phyloP scores from a whole-genome alignment of 1,284 basidiomycete genomes.

The Tetrapyrgos nigripes region DNA sequence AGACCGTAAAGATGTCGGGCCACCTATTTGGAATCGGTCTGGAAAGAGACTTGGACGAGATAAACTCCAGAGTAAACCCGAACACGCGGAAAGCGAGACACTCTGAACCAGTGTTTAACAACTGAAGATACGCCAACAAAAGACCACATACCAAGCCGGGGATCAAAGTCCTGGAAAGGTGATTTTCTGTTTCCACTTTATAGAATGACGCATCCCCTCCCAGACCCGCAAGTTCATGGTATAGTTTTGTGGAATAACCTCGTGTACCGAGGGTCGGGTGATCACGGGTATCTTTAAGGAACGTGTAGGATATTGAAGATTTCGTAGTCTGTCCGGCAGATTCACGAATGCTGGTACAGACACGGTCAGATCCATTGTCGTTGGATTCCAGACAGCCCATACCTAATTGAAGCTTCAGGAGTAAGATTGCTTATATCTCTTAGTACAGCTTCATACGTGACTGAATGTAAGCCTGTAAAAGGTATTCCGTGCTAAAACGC shows the following conservation, averaged over 20 bases:
- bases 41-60: conserved; percentile 61
- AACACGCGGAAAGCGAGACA: conserved; percentile 66
- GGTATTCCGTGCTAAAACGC: conserved; percentile 35
- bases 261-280: conserved; percentile 69
- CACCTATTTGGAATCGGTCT: conserved; percentile 94
- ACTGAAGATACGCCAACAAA: conserved; percentile 1
- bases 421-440: conserved; percentile 77
- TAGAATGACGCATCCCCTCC: conserved; percentile 76
- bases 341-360: conserved; percentile 72
- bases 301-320: conserved; percentile 85
- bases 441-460: conserved; percentile 83
- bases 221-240: conserved; percentile 81
- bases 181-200: conserved; percentile 76
- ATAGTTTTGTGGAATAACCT: conserved; percentile 69
- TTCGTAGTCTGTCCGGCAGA: conserved; percentile 84
- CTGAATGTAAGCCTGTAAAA: conserved; percentile 68
- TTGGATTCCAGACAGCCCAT: conserved; percentile 23
- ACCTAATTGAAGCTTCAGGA: conserved; percentile 84
- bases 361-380: too few species aligned
- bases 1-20: conserved; percentile 88
- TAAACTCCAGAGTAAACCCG: conserved; percentile 69
- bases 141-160: conserved; percentile 59
- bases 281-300: conserved; percentile 82
- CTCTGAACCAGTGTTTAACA: conserved; percentile 46
- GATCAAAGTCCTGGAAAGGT: conserved; percentile 65